Evolutionary conservation across 2,329 filamentous ascomycete genomes (phyloP).

Genomic region (Beauveria rudraprayagi): DNA sequence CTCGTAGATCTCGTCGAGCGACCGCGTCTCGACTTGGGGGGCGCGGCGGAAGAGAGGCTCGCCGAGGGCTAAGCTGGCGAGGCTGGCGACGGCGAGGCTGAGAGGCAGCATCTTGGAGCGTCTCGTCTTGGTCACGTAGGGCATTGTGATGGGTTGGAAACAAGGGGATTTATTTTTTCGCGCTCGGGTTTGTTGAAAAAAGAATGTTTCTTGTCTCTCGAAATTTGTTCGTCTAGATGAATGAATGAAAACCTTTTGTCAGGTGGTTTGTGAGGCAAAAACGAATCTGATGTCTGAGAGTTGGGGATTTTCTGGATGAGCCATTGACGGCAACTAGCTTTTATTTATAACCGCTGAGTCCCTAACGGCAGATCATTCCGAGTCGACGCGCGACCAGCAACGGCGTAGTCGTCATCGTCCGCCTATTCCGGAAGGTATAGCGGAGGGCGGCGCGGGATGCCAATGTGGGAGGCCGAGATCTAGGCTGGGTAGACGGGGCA

Average conservation of each 20-base stretch:
- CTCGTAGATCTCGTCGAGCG: slow-evolving; percentile 40
- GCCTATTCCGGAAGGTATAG: background rate
- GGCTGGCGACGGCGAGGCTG: background rate
- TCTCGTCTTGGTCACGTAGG: background rate
- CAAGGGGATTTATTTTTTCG: background rate
- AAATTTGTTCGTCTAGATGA: background rate
- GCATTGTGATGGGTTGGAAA: background rate
- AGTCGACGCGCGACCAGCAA: background rate
- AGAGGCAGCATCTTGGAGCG: background rate
- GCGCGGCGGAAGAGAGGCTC: background rate
- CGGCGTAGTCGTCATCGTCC: background rate
- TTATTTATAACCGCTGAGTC: background rate
- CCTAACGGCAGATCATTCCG: background rate
- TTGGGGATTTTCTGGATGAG: background rate
- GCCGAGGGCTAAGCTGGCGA: background rate
- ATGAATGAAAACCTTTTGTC: background rate
- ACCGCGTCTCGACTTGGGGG: slow-evolving; percentile 31
- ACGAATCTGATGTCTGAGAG: background rate
- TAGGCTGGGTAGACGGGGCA: background rate
- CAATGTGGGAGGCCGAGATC: background rate
- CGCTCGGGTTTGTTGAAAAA: background rate
- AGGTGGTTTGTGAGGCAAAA: background rate
- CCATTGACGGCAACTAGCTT: background rate
- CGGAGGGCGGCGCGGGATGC: background rate
- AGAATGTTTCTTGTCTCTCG: background rate